Percentiles rank a stretch among this genome's conserved stretches.
phyloP scores from a whole-genome alignment of 257 asterid genomes.

The Lycium ferocissimum region DNA sequence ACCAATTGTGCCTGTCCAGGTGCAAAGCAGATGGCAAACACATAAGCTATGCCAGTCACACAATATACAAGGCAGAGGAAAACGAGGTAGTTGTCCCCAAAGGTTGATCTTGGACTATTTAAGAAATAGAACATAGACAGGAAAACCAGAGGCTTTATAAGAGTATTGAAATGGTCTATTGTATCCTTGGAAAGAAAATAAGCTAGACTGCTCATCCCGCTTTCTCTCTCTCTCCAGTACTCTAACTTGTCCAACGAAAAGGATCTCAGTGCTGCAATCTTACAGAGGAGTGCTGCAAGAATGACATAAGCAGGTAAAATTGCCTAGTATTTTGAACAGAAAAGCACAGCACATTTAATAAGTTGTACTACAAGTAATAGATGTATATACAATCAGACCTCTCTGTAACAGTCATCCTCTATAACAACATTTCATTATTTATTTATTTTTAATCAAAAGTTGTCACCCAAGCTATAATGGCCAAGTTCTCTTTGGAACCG shows the following conservation, averaged over 20 bases:
- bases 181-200: constrained; percentile 92
- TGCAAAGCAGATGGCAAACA: constrained; percentile 78
- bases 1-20: constrained; percentile 97
- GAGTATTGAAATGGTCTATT: constrained; percentile 76
- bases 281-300: constrained; percentile 85
- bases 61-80: constrained; percentile 83
- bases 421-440: too few species aligned
- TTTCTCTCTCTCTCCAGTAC: constrained; percentile 73
- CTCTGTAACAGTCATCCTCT: too few species aligned
- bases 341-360: not conserved
- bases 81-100: constrained; percentile 70
- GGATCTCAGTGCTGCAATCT: constrained; percentile 90
- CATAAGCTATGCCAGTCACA: constrained; percentile 90
- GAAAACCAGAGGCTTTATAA: constrained; percentile 90
- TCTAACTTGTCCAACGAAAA: constrained; percentile 84
- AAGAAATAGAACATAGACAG: constrained; percentile 94
- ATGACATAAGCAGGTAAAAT: not conserved
- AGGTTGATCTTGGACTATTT: constrained; percentile 89
- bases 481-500: too few species aligned
- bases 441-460: too few species aligned
- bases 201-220: constrained; percentile 95
- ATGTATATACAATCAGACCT: not conserved
- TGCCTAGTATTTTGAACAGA: not conserved
- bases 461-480: too few species aligned
- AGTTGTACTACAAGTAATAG: not conserved